Conservation (phyloP, 2,329 filamentous ascomycete genomes). For the Pestalotiopsis sp. region DNA sequence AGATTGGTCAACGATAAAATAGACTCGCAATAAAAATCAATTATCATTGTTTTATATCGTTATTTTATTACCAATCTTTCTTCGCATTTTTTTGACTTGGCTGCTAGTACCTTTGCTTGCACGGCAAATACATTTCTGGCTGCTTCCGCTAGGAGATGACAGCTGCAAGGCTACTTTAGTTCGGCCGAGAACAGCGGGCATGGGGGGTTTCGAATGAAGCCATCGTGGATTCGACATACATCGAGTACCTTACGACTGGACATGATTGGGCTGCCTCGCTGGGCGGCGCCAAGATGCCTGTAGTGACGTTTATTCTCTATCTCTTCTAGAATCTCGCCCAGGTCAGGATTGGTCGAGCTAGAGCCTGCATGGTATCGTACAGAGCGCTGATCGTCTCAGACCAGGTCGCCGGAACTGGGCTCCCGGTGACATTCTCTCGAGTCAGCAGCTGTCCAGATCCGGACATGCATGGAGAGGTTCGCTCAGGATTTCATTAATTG, state of each 20-base stretch:
- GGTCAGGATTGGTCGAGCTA: not conserved
- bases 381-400: not conserved
- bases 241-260: too few relatives aligned
- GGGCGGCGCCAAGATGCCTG: not conserved
- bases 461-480: not conserved
- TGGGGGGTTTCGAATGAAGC: not conserved
- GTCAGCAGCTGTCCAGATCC: not conserved
- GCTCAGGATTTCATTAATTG: not conserved
- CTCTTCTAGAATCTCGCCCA: not conserved
- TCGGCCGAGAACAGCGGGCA: not conserved
- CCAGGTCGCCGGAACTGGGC: slow-evolving; percentile 1
- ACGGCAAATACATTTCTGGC: not conserved
- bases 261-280: not conserved
- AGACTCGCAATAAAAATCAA: not conserved
- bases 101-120: not conserved
- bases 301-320: not conserved
- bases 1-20: not conserved
- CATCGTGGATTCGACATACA: not conserved
- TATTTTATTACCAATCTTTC: not conserved
- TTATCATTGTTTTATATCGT: not conserved
- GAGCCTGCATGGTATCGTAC: not conserved
- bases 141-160: not conserved
- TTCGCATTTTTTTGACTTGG: not conserved
- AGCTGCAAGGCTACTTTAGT: not conserved
- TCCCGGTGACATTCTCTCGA: not conserved